These are phyloP conservation scores for Hanseniaspora jakobsenii DNA, from an alignment of 805 yeast species.

Conservation along the genomic window DNA sequence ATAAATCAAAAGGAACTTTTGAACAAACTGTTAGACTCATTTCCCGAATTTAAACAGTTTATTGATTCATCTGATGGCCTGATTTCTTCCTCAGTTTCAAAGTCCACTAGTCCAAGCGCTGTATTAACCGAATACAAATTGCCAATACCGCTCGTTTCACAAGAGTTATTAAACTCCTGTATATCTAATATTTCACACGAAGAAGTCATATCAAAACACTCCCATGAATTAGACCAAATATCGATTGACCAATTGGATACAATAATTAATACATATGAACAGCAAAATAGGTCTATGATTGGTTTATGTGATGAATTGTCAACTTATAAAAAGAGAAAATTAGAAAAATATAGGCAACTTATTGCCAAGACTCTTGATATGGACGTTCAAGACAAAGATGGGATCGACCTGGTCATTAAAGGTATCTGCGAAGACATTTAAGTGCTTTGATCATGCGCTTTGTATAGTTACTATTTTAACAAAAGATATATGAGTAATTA, in stretches of 20 bases:
- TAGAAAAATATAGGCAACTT: conserved; percentile 6
- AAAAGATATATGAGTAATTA: too few species aligned
- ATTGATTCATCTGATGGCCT: conserved; percentile 27
- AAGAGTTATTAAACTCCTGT: background rate
- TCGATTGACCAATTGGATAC: conserved; percentile 4
- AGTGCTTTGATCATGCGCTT: background rate
- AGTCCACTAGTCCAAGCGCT: too few species aligned
- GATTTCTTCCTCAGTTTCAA: too few species aligned
- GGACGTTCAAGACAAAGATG: background rate
- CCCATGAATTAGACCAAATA: background rate
- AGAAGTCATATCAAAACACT: background rate
- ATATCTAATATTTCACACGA: background rate
- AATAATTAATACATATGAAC: conserved; percentile 6
- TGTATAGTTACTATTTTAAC: too few species aligned
- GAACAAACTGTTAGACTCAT: conserved; percentile 49
- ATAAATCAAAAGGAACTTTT: conserved; percentile 44
- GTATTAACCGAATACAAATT: too few species aligned
- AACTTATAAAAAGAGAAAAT: background rate
- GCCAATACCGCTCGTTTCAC: conserved; percentile 9
- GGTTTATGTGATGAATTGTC: background rate
- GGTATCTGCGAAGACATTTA: background rate
- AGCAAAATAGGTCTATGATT: conserved; percentile 2
- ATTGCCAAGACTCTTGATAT: conserved; percentile 12
- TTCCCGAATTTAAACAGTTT: conserved; percentile 47
- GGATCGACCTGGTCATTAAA: background rate